Evolutionary conservation across 345 rosid genomes (phyloP).

Genomic region (Linum usitatissimum): DNA sequence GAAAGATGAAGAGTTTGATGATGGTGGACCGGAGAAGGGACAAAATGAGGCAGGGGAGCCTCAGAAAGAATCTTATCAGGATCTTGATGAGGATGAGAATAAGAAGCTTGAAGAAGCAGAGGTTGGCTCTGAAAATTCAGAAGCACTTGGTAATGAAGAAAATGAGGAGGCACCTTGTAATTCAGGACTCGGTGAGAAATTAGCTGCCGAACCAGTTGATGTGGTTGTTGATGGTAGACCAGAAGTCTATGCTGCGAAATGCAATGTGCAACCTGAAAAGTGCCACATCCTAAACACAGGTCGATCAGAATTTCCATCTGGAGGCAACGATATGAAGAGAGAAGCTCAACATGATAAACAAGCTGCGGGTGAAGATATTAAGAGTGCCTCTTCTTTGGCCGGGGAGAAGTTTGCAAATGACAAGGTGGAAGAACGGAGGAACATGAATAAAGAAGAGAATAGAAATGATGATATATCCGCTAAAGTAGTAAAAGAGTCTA

Average conservation of each 20-base stretch:
- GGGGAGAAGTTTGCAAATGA: slow-evolving; percentile 26
- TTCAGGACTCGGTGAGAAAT: slow-evolving; percentile 17
- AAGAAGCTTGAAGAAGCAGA: slow-evolving; percentile 19
- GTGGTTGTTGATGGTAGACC: slow-evolving; percentile 10
- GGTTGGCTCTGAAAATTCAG: slow-evolving; percentile 17
- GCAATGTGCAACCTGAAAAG: slow-evolving; percentile 14
- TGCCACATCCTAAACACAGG: slow-evolving; percentile 13
- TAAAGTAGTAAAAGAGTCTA: slow-evolving; percentile 22
- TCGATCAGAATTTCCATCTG: slow-evolving; percentile 8
- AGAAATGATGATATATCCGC: slow-evolving; percentile 30
- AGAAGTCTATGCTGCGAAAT: slow-evolving; percentile 15
- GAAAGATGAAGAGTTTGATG: neutral
- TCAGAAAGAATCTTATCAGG: slow-evolving; percentile 11
- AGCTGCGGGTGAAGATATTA: slow-evolving; percentile 22
- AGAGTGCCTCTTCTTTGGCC: slow-evolving; percentile 14
- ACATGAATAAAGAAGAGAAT: slow-evolving; percentile 24
- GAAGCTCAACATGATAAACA: slow-evolving; percentile 20
- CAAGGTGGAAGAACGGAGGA: slow-evolving; percentile 22
- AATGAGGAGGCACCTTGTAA: slow-evolving; percentile 18
- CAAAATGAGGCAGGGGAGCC: slow-evolving; percentile 12
- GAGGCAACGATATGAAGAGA: slow-evolving; percentile 15
- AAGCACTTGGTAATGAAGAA: slow-evolving; percentile 21
- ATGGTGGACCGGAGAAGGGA: slow-evolving; percentile 11
- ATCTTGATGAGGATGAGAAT: slow-evolving; percentile 16
- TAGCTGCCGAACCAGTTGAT: slow-evolving; percentile 13